Percentiles rank a stretch among this genome's conserved stretches.
Conservation (phyloP, 805 yeast genomes). For the Candida coquimbonensis region DNA sequence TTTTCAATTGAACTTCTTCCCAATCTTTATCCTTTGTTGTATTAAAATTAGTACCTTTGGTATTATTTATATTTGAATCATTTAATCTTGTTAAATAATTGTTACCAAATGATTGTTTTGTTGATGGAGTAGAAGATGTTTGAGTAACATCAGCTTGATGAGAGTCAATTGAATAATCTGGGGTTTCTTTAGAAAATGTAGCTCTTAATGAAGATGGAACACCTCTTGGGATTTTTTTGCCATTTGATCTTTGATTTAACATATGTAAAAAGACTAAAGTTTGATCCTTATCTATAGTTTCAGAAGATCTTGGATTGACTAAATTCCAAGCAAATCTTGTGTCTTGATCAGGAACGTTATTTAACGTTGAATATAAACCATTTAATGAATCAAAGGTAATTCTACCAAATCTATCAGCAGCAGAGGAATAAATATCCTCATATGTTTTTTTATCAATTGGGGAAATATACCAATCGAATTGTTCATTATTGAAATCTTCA, state of each 20-base stretch:
- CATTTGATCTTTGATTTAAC: constrained; percentile 80
- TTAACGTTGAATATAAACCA: constrained; percentile 60
- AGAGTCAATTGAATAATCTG: constrained; percentile 60
- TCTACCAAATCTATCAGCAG: constrained; percentile 74
- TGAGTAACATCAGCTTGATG: constrained; percentile 35
- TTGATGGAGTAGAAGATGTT: constrained; percentile 9
- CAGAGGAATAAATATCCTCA: constrained; percentile 67
- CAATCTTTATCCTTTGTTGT: constrained; percentile 73
- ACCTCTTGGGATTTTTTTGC: constrained; percentile 81
- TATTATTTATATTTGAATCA: constrained; percentile 27
- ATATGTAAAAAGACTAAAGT: constrained; percentile 84
- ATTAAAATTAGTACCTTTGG: constrained; percentile 63
- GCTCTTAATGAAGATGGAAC: constrained; percentile 92
- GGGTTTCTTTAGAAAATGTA: constrained; percentile 79
- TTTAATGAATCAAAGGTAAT: constrained; percentile 66
- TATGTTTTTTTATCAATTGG: constrained; percentile 79
- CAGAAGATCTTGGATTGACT: constrained; percentile 83
- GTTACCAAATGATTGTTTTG: constrained; percentile 41
- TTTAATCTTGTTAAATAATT: constrained; percentile 53
- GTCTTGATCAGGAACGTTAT: constrained; percentile 75
- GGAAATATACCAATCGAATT: constrained; percentile 93
- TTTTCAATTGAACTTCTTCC: constrained; percentile 81
- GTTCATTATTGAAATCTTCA: constrained; percentile 21
- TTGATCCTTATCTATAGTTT: constrained; percentile 91
- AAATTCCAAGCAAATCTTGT: constrained; percentile 89